Conservation (phyloP, 192 early-diverging fungal genomes). For the Cladochytrium replicatum region DNA sequence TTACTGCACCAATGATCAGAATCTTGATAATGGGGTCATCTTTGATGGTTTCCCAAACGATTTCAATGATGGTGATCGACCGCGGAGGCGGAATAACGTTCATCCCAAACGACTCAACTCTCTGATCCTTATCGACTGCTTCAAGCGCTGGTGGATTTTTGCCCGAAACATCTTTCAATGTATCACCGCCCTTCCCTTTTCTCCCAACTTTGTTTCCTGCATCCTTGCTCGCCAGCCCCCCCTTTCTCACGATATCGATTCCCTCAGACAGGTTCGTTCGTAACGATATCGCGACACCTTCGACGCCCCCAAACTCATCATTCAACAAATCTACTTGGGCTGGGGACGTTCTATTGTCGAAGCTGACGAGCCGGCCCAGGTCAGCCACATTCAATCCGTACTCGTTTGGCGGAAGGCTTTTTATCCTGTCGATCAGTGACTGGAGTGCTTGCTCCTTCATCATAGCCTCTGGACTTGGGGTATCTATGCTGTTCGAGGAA, state of each 20-base stretch:
- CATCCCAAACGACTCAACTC: slow-evolving; percentile 28
- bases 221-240: neutral
- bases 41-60: slow-evolving; percentile 41
- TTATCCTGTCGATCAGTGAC: slow-evolving; percentile 1
- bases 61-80: slow-evolving; percentile 40
- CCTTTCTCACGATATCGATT: slow-evolving; percentile 1
- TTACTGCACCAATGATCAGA: slow-evolving; percentile 40
- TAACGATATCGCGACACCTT: slow-evolving; percentile 26
- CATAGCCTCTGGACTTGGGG: too few species aligned
- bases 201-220: neutral
- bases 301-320: slow-evolving; percentile 36
- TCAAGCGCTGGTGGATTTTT: slow-evolving; percentile 15
- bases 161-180: neutral
- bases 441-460: neutral
- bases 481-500: too few species aligned
- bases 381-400: slow-evolving; percentile 29
- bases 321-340: slow-evolving; percentile 25
- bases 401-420: neutral
- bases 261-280: neutral
- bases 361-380: slow-evolving; percentile 30
- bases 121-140: slow-evolving; percentile 24
- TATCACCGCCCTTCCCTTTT: slow-evolving; percentile 4
- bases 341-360: slow-evolving; percentile 34
- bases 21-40: slow-evolving; percentile 53
- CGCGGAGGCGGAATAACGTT: slow-evolving; percentile 48